These are phyloP conservation scores for Candida pseudocylindracea DNA, from an alignment of 1,139 yeast genomes.

Conservation along the genomic window DNA sequence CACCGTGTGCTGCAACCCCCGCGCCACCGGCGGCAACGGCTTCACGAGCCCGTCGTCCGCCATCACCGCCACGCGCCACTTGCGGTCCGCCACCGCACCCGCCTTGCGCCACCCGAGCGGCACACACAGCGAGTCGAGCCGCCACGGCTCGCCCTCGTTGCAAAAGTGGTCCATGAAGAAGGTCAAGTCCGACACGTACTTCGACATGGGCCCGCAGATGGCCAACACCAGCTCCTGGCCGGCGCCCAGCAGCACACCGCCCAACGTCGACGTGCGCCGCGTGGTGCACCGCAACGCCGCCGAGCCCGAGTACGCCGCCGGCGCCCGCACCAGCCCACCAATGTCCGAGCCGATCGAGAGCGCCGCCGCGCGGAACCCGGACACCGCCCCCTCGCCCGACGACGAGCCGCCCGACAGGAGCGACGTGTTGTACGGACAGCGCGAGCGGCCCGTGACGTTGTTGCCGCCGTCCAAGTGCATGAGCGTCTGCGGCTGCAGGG, in stretches of 20 bases:
- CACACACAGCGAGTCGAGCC: constrained; percentile 3
- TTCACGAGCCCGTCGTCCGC: constrained; percentile 5
- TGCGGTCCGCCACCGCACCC: constrained; percentile 16
- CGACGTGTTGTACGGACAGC: constrained; percentile 16
- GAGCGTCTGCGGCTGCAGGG: constrained; percentile 22
- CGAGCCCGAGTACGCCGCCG: constrained; percentile 50
- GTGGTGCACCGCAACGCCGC: constrained; percentile 52
- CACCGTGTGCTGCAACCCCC: constrained; percentile 4
- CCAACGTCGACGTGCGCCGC: constrained; percentile 28
- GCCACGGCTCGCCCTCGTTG: constrained; percentile 20
- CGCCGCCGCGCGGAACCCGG: constrained; percentile 40
- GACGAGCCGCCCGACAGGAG: constrained; percentile 41
- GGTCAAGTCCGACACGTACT: constrained; percentile 39
- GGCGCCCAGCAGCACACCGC: constrained; percentile 29
- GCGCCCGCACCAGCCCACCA: constrained; percentile 61
- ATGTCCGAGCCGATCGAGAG: constrained; percentile 60
- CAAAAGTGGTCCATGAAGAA: constrained; percentile 34
- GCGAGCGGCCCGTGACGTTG: constrained; percentile 15
- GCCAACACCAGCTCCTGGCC: constrained; percentile 39
- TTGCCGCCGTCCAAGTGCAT: constrained; percentile 24
- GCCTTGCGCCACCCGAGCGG: constrained; percentile 11
- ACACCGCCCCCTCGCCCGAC: constrained; percentile 58
- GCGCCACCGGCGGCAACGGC: constrained; percentile 4
- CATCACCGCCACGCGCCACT: constrained; percentile 31
- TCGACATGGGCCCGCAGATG: constrained; percentile 41